Percentiles rank a stretch among this genome's conserved stretches.
Conservation (phyloP, 306 rosid genomes). For the Nissolia schottii region DNA sequence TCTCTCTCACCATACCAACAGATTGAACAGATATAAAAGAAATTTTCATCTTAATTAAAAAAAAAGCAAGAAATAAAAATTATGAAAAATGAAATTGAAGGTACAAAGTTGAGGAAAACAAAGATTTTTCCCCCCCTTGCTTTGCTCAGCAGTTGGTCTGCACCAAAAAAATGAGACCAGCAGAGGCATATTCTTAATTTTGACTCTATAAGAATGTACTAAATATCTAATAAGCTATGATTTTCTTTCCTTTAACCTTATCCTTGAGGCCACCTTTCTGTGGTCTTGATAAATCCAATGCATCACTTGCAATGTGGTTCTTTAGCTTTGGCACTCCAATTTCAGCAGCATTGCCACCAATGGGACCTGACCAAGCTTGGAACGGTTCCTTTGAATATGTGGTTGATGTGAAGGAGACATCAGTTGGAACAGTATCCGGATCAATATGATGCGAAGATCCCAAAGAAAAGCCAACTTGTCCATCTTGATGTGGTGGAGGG, state of each 20-base stretch:
- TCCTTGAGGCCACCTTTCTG: constrained; percentile 31
- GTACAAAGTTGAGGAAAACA: constrained; percentile 17
- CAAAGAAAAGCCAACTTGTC: constrained; percentile 70
- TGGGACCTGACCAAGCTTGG: constrained; percentile 90
- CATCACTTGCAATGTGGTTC: constrained; percentile 50
- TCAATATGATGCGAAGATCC: constrained; percentile 83
- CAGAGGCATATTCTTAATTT: constrained; percentile 17
- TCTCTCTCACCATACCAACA: constrained; percentile 38
- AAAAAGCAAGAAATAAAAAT: constrained; percentile 1
- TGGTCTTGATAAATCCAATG: constrained; percentile 44
- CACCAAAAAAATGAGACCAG: constrained; percentile 14
- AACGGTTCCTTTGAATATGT: constrained; percentile 63
- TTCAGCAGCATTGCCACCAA: constrained; percentile 52
- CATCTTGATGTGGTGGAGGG: constrained; percentile 96
- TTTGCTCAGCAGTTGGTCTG: constrained; percentile 19
- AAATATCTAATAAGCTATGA: constrained; percentile 39
- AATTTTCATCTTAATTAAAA: neutral
- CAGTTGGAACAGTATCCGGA: constrained; percentile 65
- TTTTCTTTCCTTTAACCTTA: constrained; percentile 62
- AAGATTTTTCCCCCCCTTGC: constrained; percentile 34
- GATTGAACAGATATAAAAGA: constrained; percentile 26
- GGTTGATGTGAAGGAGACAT: constrained; percentile 61
- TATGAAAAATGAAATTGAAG: constrained; percentile 24
- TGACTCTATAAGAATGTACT: constrained; percentile 28
- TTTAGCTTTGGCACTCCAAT: constrained; percentile 51